A percentile compares a stretch with the other conserved stretches of the same genome.
These are phyloP conservation scores for Neofusicoccum parvum DNA, from an alignment of 2,329 filamentous ascomycete species.

Conservation along the genomic window DNA sequence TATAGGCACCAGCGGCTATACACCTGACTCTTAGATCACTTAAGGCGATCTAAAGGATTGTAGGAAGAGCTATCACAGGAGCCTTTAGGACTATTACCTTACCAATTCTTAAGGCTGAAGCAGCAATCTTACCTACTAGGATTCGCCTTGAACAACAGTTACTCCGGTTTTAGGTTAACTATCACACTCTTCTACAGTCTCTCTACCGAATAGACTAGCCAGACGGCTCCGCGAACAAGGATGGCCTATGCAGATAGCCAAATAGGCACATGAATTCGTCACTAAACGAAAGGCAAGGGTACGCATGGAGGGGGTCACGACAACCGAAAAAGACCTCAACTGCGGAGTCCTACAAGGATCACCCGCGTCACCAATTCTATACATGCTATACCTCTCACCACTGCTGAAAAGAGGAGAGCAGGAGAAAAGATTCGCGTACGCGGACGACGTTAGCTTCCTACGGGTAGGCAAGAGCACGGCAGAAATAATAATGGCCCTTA, in stretches of 20 bases:
- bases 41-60: too few species aligned
- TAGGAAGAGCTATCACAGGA: too few species aligned
- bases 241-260: background rate
- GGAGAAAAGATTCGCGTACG: background rate
- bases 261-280: background rate
- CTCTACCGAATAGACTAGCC: background rate
- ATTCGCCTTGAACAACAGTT: too few species aligned
- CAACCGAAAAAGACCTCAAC: background rate
- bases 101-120: too few species aligned
- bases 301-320: background rate
- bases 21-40: too few species aligned
- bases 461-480: background rate
- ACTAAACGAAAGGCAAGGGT: background rate
- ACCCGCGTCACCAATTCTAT: background rate
- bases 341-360: background rate
- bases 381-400: background rate
- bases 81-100: too few species aligned
- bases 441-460: background rate
- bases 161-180: too few species aligned
- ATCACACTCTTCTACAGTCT: too few species aligned
- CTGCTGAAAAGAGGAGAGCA: background rate
- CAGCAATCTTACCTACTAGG: too few species aligned
- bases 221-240: background rate
- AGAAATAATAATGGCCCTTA: background rate
- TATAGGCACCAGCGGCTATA: too few species aligned